These are phyloP conservation scores for Cudoniella acicularis DNA, from an alignment of 495 filamentous ascomycete species.

Conservation along the genomic window DNA sequence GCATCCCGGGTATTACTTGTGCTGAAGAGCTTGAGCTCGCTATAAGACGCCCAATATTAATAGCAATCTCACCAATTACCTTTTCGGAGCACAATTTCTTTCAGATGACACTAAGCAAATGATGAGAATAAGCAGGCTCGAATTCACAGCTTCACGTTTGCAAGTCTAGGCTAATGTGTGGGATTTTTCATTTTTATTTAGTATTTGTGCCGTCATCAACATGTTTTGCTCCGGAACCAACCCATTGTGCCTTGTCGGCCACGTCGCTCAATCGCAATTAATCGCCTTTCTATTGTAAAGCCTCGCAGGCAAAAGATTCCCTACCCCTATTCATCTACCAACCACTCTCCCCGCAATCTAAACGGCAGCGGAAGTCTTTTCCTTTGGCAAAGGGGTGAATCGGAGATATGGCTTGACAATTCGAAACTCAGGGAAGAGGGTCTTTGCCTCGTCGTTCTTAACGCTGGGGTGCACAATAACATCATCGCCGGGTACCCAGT, in stretches of 20 bases:
- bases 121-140: neutral
- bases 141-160: neutral
- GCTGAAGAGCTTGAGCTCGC: neutral
- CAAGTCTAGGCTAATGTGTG: neutral
- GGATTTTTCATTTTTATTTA: neutral
- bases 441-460: constrained; percentile 81
- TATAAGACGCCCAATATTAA: neutral
- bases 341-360: neutral
- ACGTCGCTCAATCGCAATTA: neutral
- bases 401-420: constrained; percentile 91
- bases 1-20: neutral
- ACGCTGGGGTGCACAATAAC: constrained; percentile 92
- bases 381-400: constrained; percentile 63
- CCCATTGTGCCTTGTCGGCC: neutral
- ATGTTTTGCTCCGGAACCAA: neutral
- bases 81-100: neutral
- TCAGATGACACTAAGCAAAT: neutral
- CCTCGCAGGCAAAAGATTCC: neutral
- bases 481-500: constrained; percentile 88
- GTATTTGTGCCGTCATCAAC: neutral
- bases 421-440: constrained; percentile 86
- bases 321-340: neutral
- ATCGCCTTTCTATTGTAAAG: neutral
- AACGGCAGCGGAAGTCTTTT: constrained; percentile 28
- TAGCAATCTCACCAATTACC: neutral